phyloP scores from a whole-genome alignment of 768 basidiomycete genomes.

The Tylopilus felleus region DNA sequence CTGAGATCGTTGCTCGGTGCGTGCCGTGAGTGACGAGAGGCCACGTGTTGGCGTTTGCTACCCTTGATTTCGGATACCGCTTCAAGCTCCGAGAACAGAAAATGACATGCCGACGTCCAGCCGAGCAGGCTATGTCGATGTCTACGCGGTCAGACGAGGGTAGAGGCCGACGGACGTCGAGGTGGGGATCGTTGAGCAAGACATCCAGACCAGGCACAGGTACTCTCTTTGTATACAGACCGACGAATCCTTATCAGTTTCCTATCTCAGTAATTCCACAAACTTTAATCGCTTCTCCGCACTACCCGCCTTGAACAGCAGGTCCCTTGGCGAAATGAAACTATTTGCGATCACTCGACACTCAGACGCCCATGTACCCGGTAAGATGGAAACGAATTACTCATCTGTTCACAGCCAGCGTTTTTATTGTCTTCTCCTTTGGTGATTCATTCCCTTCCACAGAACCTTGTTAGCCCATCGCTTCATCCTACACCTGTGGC shows the following conservation, averaged over 20 bases:
- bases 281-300: slow-evolving; percentile 26
- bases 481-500: not conserved
- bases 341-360: slow-evolving; percentile 11
- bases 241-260: slow-evolving; percentile 16
- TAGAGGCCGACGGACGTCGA: not conserved
- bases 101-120: slow-evolving; percentile 8
- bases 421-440: slow-evolving; percentile 9
- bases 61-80: slow-evolving; percentile 12
- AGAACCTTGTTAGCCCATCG: not conserved
- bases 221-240: not conserved
- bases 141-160: not conserved
- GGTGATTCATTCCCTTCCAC: not conserved
- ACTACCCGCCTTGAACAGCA: slow-evolving; percentile 20
- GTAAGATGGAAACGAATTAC: slow-evolving; percentile 25
- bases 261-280: slow-evolving; percentile 21
- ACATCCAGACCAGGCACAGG: not conserved
- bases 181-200: not conserved
- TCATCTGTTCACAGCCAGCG: slow-evolving; percentile 12
- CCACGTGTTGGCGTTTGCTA: slow-evolving; percentile 17
- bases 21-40: slow-evolving; percentile 21
- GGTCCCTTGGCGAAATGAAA: slow-evolving; percentile 25
- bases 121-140: not conserved
- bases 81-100: slow-evolving; percentile 13
- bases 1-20: slow-evolving; percentile 30
- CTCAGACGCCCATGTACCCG: slow-evolving; percentile 23